Evolutionary conservation across 768 basidiomycete species (phyloP).

Genomic region (Termitomyces sp.): DNA sequence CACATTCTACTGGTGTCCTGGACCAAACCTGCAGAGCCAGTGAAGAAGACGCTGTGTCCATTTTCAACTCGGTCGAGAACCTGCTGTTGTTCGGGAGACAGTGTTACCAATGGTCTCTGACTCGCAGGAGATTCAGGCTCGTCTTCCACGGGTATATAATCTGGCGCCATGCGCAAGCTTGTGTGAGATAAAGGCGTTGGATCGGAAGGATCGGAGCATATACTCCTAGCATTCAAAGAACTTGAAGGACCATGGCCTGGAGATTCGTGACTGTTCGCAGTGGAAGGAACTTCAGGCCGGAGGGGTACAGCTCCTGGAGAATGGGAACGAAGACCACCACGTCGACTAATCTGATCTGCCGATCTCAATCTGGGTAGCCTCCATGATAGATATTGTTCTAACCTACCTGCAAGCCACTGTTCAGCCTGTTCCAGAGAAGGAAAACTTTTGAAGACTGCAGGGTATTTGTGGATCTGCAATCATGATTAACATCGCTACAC

Average conservation of each 20-base stretch:
- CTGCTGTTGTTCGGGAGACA: slow-evolving; percentile 50
- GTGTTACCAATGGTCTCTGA: slow-evolving; percentile 18
- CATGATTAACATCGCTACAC: background rate
- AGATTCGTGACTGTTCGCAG: background rate
- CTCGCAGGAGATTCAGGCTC: background rate
- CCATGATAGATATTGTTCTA: background rate
- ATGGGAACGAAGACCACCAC: background rate
- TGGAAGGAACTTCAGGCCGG: background rate
- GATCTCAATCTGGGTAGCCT: background rate
- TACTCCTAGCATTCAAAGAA: no score
- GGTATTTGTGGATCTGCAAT: slow-evolving; percentile 50
- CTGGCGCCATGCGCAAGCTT: background rate
- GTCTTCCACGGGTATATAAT: background rate
- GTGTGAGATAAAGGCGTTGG: background rate
- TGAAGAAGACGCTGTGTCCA: slow-evolving; percentile 76
- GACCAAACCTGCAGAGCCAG: slow-evolving; percentile 69
- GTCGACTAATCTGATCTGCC: background rate
- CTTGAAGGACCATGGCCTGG: background rate
- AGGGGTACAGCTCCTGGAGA: no score
- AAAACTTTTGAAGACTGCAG: slow-evolving; percentile 55
- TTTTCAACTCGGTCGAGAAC: slow-evolving; percentile 52
- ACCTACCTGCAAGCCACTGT: slow-evolving; percentile 40
- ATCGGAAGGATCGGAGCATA: background rate
- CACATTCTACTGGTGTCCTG: background rate
- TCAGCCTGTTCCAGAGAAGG: slow-evolving; percentile 35